Base-by-base conservation (phyloP, 176 grass and related monocot genomes). In the Aechmea fasciata region DNA sequence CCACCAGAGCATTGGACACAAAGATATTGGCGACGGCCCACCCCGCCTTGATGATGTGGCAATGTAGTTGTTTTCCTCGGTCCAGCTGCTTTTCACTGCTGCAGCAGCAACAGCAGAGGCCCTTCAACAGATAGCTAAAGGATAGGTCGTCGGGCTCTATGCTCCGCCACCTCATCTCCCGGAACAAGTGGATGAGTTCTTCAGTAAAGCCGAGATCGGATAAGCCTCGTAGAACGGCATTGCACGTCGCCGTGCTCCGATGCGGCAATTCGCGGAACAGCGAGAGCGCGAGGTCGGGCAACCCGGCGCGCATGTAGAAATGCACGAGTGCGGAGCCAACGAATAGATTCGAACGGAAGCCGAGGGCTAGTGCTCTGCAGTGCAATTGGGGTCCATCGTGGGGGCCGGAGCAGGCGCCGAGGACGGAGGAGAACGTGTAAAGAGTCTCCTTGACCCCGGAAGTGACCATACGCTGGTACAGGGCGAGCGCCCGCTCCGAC, bases 21-120 rank as follows among this genome's bases (percentile, higher is more conserved):
- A 81, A 81, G 69, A 81, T 69, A 50, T 81, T 81, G 28, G 72
- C 69, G 3, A 66, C 53, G 22, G 69, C 26, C 72, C 72, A 81
- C 13, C 79, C 79, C 11, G 66, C 66, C 79, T 81, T 81, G 55
- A 81, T 55, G 66, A 70, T 72, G n/a, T 69, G 24, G 13, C 79
- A 71, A 53, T 81, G 79, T 13, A 75, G 72, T 23, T 75, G 66
- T 49, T 26, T 74, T 13, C 79, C 79, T 75, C 75, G 65, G 47
- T 81, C 48, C 50, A 81, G 66, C 72, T 71, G 75, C 11, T 69
- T 65, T 52, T 52, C 66, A 52, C 69, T 49, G 51, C 69, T 66
- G 68, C 52, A 69, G 72, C 79, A 81, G 19, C 25, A 26, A 26
- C 72, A 41, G 33, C 33, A 41, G 33, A 41, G 33, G 33, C 33